These are phyloP conservation scores for Rhododendron vialii DNA, from an alignment of 148 eudicot genomes.

Conservation along the genomic window DNA sequence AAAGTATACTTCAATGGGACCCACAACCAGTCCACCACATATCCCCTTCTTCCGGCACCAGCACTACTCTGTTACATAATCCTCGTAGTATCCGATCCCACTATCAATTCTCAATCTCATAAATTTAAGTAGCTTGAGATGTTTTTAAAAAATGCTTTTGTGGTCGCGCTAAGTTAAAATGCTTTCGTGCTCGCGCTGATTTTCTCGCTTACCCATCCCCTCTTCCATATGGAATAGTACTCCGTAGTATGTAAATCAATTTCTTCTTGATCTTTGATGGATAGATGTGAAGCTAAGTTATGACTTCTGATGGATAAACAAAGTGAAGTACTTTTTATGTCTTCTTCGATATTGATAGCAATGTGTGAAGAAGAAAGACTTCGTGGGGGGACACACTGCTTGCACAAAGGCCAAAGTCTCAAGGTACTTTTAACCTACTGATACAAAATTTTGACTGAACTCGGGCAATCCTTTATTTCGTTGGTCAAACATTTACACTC, in stretches of 20 bases:
- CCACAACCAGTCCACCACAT: too few relatives aligned
- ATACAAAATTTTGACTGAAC: background rate
- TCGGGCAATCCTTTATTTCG: background rate
- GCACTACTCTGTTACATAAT: too few relatives aligned
- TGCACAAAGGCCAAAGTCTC: too few relatives aligned
- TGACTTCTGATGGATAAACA: background rate
- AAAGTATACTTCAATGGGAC: background rate
- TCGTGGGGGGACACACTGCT: background rate
- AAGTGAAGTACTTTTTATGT: background rate
- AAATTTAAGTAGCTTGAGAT: too few relatives aligned
- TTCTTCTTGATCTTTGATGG: background rate
- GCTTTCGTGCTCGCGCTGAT: background rate
- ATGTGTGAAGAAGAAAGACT: background rate
- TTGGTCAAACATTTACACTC: constrained; percentile 5
- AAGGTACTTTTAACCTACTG: too few relatives aligned
- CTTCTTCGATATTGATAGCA: background rate
- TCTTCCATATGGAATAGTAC: background rate
- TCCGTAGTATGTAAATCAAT: background rate
- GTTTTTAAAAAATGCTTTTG: background rate
- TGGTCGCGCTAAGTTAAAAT: too few relatives aligned
- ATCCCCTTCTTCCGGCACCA: too few relatives aligned
- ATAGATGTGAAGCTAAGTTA: background rate
- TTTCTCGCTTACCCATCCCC: too few relatives aligned
- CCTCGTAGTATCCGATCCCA: background rate
- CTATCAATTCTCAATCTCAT: background rate